Evolutionary conservation across 1,139 yeast species (phyloP), one percentile per base, ranked within the genome.

Genomic region (Candida pseudocylindracea): DNA sequence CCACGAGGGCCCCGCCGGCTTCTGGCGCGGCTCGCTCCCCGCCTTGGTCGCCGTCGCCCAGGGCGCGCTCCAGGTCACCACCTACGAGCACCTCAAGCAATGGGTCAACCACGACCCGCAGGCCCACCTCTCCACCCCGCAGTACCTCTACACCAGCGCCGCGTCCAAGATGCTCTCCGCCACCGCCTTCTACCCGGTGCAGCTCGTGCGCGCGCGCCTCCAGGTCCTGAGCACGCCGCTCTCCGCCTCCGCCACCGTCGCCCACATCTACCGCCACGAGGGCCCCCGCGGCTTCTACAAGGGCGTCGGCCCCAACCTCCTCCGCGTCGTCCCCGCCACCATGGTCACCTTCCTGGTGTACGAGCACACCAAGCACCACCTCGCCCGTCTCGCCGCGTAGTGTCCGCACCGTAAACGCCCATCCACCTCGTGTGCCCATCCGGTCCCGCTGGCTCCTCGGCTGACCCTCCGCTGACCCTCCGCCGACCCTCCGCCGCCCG

Each of bases 1-100:
- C 13, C 54, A 58, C 2, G 93, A 83, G 48, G 95, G 96, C 0
- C 28, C 72, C 0, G 33, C 41, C 2, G 78, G 85, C 1, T 72
- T 80, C 39, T 83, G 92, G 74, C 68, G 71, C 38, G 98, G 98
- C 1, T 57, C 83, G 6, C 43, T 72, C 2, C 96, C 98, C 0
- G 70, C 93, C 7, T 45, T 85, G 36, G 58, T 85, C 35, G 85
- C 80, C 39, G 93, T 88, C 1, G 63, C 76, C 13, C 96, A 88
- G 47, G 92, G 92, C 7, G 81, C 93, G 8, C 52, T 88, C 11
- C 94, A 91, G 44, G 74, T 88, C 45, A 68, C 93, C 12, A 54
- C 81, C 24, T 88, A 88, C 46, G 95, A 85, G 43, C 67, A 78
- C 20, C 44, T 79, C 34, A 81, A 79, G 49, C 45, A 45, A 26